A percentile compares a stretch with the other conserved stretches of the same genome.
These are phyloP conservation scores for Cystobasidium pallidum DNA, from an alignment of 1,284 basidiomycete species.

Conservation along the genomic window DNA sequence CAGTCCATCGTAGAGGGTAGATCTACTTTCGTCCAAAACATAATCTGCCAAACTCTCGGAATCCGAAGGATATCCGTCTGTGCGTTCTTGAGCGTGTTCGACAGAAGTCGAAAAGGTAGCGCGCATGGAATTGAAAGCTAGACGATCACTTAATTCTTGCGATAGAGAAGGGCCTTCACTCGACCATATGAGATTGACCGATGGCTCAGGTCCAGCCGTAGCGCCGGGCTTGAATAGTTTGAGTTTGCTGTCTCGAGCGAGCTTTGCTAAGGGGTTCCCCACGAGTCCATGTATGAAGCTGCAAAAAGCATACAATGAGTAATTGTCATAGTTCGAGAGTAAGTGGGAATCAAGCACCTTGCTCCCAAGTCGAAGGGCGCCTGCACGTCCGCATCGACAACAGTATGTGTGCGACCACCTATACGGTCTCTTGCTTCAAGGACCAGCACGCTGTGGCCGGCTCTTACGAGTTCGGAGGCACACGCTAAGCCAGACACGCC, in stretches of 20 bases:
- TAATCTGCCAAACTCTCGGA: slow-evolving; percentile 21
- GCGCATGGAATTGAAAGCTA: slow-evolving; percentile 41
- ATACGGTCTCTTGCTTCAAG: slow-evolving; percentile 92
- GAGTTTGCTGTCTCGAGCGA: slow-evolving; percentile 46
- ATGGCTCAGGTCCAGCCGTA: slow-evolving; percentile 8
- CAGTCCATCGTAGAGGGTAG: slow-evolving; percentile 47
- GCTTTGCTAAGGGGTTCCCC: slow-evolving; percentile 49
- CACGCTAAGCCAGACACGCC: slow-evolving; percentile 88
- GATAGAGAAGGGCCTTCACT: slow-evolving; percentile 19
- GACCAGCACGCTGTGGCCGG: slow-evolving; percentile 83
- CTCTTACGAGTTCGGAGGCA: slow-evolving; percentile 75
- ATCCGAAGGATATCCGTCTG: slow-evolving; percentile 18
- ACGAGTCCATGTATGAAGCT: slow-evolving; percentile 52
- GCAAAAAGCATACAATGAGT: background rate
- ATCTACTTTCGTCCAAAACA: slow-evolving; percentile 23
- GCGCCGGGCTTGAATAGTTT: slow-evolving; percentile 33
- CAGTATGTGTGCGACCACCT: slow-evolving; percentile 68
- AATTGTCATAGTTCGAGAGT: background rate
- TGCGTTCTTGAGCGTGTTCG: slow-evolving; percentile 40
- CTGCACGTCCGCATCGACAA: slow-evolving; percentile 45
- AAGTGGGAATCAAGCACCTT: slow-evolving; percentile 39
- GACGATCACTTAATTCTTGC: slow-evolving; percentile 30
- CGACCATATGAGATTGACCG: background rate
- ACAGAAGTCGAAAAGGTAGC: slow-evolving; percentile 45
- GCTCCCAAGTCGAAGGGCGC: slow-evolving; percentile 49